Conservation (phyloP, 176 grass and related monocot genomes). For the Oryza coarctata region DNA sequence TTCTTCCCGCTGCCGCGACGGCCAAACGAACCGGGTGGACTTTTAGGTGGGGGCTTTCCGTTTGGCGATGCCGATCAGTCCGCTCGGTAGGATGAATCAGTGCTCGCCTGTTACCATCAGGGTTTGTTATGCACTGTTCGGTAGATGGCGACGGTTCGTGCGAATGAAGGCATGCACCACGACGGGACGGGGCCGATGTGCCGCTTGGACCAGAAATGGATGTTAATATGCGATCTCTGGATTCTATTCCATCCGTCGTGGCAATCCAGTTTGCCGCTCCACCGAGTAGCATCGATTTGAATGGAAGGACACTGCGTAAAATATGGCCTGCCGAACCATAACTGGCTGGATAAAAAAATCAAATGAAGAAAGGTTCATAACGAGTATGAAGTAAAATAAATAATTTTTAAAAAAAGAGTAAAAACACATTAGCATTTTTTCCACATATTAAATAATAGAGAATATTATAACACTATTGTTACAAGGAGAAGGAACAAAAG, state of each 20-base stretch:
- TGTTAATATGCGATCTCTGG: conserved; percentile 22
- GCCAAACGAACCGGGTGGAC: conserved; percentile 48
- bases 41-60: conserved; percentile 45
- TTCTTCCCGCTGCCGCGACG: conserved; percentile 18
- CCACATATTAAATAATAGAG: too few species aligned
- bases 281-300: too few species aligned
- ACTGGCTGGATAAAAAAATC: too few species aligned
- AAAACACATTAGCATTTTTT: too few species aligned
- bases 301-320: too few species aligned
- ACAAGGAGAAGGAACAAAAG: too few species aligned
- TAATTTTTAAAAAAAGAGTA: too few species aligned
- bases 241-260: background rate
- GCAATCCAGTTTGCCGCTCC: background rate
- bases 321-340: too few species aligned
- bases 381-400: too few species aligned
- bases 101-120: conserved; percentile 49
- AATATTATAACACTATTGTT: too few species aligned
- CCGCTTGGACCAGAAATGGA: conserved; percentile 45
- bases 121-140: conserved; percentile 50
- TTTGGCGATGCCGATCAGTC: background rate
- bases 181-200: conserved; percentile 31
- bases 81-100: conserved; percentile 1
- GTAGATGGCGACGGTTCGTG: conserved; percentile 39
- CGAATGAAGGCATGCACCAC: conserved; percentile 54
- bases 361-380: too few species aligned